Conservation (phyloP, 345 rosid species). For the Eutrema heterophyllum region DNA sequence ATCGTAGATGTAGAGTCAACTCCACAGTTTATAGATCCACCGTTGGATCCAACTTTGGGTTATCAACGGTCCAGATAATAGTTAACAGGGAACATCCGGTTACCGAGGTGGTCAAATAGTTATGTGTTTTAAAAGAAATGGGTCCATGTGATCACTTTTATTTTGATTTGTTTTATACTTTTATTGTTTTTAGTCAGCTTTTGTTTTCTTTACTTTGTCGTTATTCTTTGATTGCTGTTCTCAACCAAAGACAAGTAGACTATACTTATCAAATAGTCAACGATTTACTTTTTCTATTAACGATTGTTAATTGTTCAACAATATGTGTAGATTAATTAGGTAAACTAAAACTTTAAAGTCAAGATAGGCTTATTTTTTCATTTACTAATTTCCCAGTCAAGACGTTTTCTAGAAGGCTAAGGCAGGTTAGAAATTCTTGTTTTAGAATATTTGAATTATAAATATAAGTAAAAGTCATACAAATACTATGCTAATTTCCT, state of each 20-base stretch:
- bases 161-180: background rate
- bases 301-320: conserved; percentile 1
- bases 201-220: conserved; percentile 20
- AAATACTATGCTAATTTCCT: background rate
- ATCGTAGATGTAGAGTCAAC: conserved; percentile 25
- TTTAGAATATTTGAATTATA: background rate
- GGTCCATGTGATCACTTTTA: conserved; percentile 24
- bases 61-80: conserved; percentile 12
- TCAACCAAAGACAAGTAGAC: conserved; percentile 12
- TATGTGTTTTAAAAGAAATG: background rate
- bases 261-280: conserved; percentile 5
- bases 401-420: conserved; percentile 5
- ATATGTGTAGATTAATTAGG: conserved; percentile 12
- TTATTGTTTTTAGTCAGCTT: conserved; percentile 4
- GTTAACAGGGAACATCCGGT: conserved; percentile 12
- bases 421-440: background rate
- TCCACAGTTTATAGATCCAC: conserved; percentile 20
- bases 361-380: background rate
- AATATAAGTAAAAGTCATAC: background rate
- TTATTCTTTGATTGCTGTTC: conserved; percentile 15
- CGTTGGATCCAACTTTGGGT: conserved; percentile 10
- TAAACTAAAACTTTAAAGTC: conserved; percentile 7
- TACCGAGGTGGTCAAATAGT: conserved; percentile 22
- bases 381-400: conserved; percentile 1
- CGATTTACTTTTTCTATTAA: background rate